Base-by-base conservation (phyloP, 1,284 basidiomycete species). In the Coniophora puteana region DNA sequence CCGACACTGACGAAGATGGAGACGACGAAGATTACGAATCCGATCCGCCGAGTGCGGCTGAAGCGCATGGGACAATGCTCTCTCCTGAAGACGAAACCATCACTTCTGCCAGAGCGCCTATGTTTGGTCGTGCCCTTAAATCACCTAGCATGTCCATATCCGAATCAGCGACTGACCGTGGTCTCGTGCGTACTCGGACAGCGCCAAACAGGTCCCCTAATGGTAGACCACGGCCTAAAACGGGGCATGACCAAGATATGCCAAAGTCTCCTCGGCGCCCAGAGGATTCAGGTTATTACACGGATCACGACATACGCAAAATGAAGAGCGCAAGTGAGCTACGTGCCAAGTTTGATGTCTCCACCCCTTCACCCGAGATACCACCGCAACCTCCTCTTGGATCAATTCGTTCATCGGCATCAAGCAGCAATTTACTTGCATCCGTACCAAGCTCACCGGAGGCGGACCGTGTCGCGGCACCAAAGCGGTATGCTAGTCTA, bases 321-420 rank as follows among this genome's bases (percentile, higher is more conserved):
- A 92, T 93, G 89, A 88, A 89, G 61, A 90, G 87, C 55, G 89
- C 89, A 10, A 89, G 88, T 21, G 85, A 89, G 53, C 66, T 92
- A 26, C 76, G 81, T 37, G 70, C 76, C 44, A 72, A 69, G 36
- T 48, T 60, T 23, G 58, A 63, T 37, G 27, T 36, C 12, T 35
- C 36, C 26, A 52, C 43, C n/a, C 52, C 47, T 23, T 65, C 69
- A 22, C n/a, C n/a, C n/a, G n/a, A n/a, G n/a, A n/a, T n/a, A n/a
- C n/a, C n/a, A n/a, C 54, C 62, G 26, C 68, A 69, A 21, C 67
- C 74, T 22, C 59, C 66, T 12, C 51, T 75, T 21, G 51, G 71
- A n/a, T 69, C 78, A 38, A 77, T 77, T 51, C 64, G 71, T 21
- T 70, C 72, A 3, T 83, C 82, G 13, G 68, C 69, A 31, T 83